Conservation (phyloP, 805 yeast species). For the Candida caryicola region DNA sequence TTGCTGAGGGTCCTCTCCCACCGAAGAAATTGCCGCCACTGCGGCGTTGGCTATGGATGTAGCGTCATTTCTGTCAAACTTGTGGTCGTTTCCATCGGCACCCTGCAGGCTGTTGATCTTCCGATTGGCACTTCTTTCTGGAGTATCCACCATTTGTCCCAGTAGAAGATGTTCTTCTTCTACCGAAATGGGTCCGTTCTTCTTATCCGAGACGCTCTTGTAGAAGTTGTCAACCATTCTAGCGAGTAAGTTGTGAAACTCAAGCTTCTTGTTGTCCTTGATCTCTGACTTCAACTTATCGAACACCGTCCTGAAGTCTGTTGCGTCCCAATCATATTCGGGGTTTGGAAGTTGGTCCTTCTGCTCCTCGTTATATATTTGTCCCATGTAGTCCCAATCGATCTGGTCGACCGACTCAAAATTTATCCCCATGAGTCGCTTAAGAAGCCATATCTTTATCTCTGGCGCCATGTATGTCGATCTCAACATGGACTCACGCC, state of each 20-base stretch:
- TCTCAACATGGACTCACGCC: slow-evolving; percentile 46
- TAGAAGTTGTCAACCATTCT: slow-evolving; percentile 2
- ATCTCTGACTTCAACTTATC: slow-evolving; percentile 55
- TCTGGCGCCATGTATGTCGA: slow-evolving; percentile 30
- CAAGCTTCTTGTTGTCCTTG: slow-evolving; percentile 35
- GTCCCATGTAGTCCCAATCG: slow-evolving; percentile 36
- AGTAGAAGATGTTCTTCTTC: background rate
- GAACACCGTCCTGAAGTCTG: slow-evolving; percentile 60
- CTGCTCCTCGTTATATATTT: slow-evolving; percentile 26
- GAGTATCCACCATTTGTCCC: background rate
- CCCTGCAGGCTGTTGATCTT: slow-evolving; percentile 1
- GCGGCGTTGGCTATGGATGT: slow-evolving; percentile 37
- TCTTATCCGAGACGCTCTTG: slow-evolving; percentile 1
- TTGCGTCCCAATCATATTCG: slow-evolving; percentile 49
- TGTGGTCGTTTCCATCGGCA: background rate
- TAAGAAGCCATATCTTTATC: slow-evolving; percentile 39
- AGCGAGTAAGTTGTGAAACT: slow-evolving; percentile 3
- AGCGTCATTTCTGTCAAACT: slow-evolving; percentile 19
- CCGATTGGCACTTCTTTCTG: background rate
- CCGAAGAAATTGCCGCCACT: slow-evolving; percentile 35
- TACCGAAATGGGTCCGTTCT: background rate
- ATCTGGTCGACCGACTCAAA: slow-evolving; percentile 25
- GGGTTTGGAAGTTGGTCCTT: slow-evolving; percentile 13
- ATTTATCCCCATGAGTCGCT: slow-evolving; percentile 25
- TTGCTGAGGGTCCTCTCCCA: slow-evolving; percentile 25